Evolutionary conservation across 2,329 filamentous ascomycete species (phyloP), one percentile per base, ranked within the genome.

Genomic region (Calonectria pauciramosa): DNA sequence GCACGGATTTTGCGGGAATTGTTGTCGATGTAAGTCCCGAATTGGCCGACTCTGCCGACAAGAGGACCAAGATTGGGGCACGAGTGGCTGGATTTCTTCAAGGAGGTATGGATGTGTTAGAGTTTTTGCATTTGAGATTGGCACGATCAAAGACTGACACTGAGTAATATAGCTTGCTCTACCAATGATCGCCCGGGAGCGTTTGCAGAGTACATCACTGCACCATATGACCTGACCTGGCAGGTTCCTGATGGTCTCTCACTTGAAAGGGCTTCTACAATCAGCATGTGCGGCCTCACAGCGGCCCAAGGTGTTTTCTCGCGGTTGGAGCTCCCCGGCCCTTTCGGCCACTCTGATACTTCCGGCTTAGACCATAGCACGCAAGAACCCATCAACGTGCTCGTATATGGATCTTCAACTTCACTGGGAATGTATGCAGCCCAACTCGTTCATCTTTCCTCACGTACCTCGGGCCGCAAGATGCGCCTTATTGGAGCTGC

Each of bases 1-100:
- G 87, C 8, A 86, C 82, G 54, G 86, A 88, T 71, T 88, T 88
- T 56, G 82, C 86, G 0, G 86, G 86, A 3, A 63, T 78, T 0
- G 77, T 88, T 18, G 77, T 82, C 0, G 72, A 77, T 7, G 70
- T 79, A 14, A 77, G 73, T 9, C 26, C 49, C 1, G 77, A 75
- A 1, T 75, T 80, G 8, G 64, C 18, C n/a, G 63, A 20, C 3
- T 71, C 26, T 4, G 36, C 51, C 3, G 79, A 81, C 68, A 7
- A 56, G 1, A 75, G 80, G 10, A 56, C 70, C 0, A 78, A 81
- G 47, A 11, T 70, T 4, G 86, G 85, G 6, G 54, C 81, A 2
- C 80, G 82, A 5, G 85, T 88, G 0, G 81, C 86, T 2, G 86
- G 86, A 0, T 88, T 88, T 49, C 79, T 87, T 0, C 86, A 88